Evolutionary conservation across 495 filamentous ascomycete species (phyloP), one percentile per base, ranked within the genome.

Genomic region (Hypoxylon rickii): DNA sequence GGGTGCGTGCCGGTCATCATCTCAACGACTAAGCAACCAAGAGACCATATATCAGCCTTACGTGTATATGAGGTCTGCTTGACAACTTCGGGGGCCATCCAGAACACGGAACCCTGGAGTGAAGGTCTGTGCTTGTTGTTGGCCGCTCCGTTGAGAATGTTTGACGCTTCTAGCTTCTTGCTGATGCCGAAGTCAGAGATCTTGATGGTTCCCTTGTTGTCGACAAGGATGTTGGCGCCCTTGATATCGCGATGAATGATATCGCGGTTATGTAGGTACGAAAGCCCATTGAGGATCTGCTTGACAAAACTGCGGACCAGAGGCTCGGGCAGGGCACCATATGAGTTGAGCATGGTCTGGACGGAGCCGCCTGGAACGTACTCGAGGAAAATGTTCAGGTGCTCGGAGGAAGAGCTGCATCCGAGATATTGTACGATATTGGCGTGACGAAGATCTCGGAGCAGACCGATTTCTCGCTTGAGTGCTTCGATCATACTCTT

Each of bases 221-320:
- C 94, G 42, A 99, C 94, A 16, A 99, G 88, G 58, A 99, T 93
- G 68, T 99, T 99, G 68, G 93, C 93, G 44, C 93, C 93, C 75
- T 97, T 97, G 80, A 97, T 97, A 73, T 99, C 94, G 47, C 94
- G 89, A 70, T 99, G 94, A 65, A 99, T 97, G 71, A 99, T 97
- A 64, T 96, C 92, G 46, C 86, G 83, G 69, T 87, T 89, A 70
- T 99, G 94, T 15, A 99, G 84, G 71, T 97, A 99, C 15, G 88
- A 90, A n/a, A 99, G 83, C 54, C 94, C 94, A 3, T 85, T 83
- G 40, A 99, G 82, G 65, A 99, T 99, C 72, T 99, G 95, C 10
- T 92, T 88, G 58, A 97, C 93, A 60, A 99, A 97, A 71, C 90
- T 97, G 65, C 92, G 89, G 55, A 99, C 90, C 40, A 99, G 80